Evolutionary conservation across 2,329 filamentous ascomycete genomes (phyloP), one percentile per base, ranked within the genome.

Genomic region (Aspergillus sp.): DNA sequence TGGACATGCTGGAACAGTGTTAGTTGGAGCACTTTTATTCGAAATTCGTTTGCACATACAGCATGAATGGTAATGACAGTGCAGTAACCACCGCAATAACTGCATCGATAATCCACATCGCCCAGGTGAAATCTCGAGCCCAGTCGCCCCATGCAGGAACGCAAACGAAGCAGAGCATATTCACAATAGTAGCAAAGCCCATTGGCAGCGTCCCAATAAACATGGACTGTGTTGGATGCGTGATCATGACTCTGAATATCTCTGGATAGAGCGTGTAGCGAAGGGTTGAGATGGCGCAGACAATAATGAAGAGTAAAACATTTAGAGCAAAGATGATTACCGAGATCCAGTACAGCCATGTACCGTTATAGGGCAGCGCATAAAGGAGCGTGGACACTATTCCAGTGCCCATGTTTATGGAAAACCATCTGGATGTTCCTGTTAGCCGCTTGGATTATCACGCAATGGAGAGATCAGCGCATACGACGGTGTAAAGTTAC

Each of bases 191-290:
- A 0, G 87, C 85, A 61, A 91, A 83, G 0, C 83, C 88, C 86
- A 91, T 91, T 0, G 88, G 88, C 34, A 90, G 83, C 0, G 87
- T 89, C 0, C 85, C 89, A 3, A 92, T 76, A 66, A 91, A 92
- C 57, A 92, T 80, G 1, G 85, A 88, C 69, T 92, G 87, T 1
- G 83, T 83, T 0, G 87, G 88, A 70, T 92, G 87, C 2, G 79
- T 77, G 41, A 91, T 83, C 88, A 92, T 90, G 17, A 83, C 85
- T 0, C 61, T 70, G 83, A 88, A 91, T 31, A 91, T 87, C 61
- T 84, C 81, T 0, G 88, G 89, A 68, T 89, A 91, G 1, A 91
- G 68, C 0, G 78, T 77, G 68, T 91, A 92, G 4, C 89, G 83
- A 3, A 89, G 71, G 1, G 85, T 59, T 1, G 85, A 87, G 50